These are phyloP conservation scores for Insectozyma bohioensis DNA, from an alignment of 1,139 yeast species.

Conservation along the genomic window DNA sequence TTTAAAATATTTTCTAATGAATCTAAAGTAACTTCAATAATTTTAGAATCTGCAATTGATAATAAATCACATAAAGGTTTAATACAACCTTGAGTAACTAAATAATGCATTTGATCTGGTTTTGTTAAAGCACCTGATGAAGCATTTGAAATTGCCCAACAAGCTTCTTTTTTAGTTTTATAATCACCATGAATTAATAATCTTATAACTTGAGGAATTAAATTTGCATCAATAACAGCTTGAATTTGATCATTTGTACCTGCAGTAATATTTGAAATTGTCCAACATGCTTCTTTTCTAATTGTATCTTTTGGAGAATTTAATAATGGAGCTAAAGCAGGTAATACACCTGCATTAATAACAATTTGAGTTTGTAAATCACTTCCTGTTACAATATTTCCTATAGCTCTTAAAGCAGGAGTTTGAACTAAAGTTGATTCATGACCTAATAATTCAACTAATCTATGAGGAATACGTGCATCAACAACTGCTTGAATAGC, in stretches of 20 bases:
- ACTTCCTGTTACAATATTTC: constrained; percentile 96
- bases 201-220: constrained; percentile 89
- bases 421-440: constrained; percentile 88
- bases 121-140: constrained; percentile 90
- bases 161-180: constrained; percentile 96
- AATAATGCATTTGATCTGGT: constrained; percentile 91
- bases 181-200: constrained; percentile 82
- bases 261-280: constrained; percentile 95
- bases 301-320: constrained; percentile 87
- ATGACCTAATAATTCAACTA: constrained; percentile 85
- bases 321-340: constrained; percentile 78
- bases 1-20: constrained; percentile 91
- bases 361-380: constrained; percentile 95
- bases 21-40: constrained; percentile 92
- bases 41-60: constrained; percentile 83
- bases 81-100: constrained; percentile 94
- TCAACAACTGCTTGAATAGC: constrained; percentile 97
- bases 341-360: constrained; percentile 88
- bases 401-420: constrained; percentile 96
- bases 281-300: constrained; percentile 98
- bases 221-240: constrained; percentile 91
- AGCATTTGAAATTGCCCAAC: constrained; percentile 99
- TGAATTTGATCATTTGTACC: constrained; percentile 95
- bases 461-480: constrained; percentile 90
- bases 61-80: constrained; percentile 94